Evolutionary conservation across 1,284 basidiomycete genomes (phyloP), one percentile per base, ranked within the genome.

Genomic region (Neolentinus lepideus): DNA sequence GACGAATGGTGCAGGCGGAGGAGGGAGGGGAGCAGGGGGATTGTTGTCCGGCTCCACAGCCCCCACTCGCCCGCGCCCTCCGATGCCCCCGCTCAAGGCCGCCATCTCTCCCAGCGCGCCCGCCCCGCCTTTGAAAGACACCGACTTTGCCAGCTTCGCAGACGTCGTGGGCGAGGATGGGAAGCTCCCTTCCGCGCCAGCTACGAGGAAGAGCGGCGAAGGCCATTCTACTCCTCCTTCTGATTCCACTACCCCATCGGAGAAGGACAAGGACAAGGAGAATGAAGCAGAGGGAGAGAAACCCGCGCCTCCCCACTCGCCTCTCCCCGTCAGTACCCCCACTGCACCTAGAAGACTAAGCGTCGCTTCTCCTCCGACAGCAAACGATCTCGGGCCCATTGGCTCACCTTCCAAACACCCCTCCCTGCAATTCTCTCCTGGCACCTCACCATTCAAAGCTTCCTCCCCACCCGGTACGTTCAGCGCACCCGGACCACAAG

Each of bases 71-170:
- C 71, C 78, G 10, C 79, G 86, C 52, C 73, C 81, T 0, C 80
- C 82, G 8, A 83, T 88, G 63, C 75, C 77, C 71, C 74, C 83
- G 1, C 75, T 89, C 54, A 89, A 87, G 62, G 82, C 85, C 0
- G 80, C 83, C 2, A 78, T 88, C 19, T 86, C 85, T 0, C 87
- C 88, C 9, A 85, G 85, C 3, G 87, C 85, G 1, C 88, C 88
- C n/a, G 88, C 89, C 0, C 84, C 88, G 1, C 81, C 88, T 0
- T 73, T 88, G 53, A 81, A 86, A 60, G 84, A 88, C 62, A 86
- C 84, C 56, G 89, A 91, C 59, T 88, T 93, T 61, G 77, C 82
- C 0, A 80, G 84, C 0, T 88, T 88, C 58, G 82, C 81, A 63
- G 29, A 31, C 29, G 29, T 31, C 29, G 73, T 81, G 51, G 77